Evolutionary conservation across 768 basidiomycete species (phyloP).

Genomic region (Rhodotorula sphaerocarpa): DNA sequence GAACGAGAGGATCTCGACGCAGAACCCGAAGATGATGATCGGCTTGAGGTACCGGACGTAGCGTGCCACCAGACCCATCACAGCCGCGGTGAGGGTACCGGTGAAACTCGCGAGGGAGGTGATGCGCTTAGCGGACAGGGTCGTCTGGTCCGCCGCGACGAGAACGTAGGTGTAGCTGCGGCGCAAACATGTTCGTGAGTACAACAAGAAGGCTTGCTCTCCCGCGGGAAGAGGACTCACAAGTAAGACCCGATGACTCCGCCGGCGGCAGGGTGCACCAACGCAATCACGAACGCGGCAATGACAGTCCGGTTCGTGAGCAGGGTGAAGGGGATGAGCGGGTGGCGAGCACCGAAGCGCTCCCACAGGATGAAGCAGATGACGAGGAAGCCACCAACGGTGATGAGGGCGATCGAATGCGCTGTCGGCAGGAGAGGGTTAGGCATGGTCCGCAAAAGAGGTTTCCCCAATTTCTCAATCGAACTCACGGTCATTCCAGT

Average conservation of each 20-base stretch:
- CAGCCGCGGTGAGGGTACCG: constrained; percentile 9
- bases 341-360: constrained; percentile 40
- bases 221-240: constrained; percentile 13
- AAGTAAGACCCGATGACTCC: constrained; percentile 32
- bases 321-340: constrained; percentile 41
- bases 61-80: constrained; percentile 32
- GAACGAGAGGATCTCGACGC: constrained; percentile 36
- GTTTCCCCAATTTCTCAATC: background rate
- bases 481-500: constrained; percentile 38
- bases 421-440: constrained; percentile 5
- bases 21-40: constrained; percentile 41
- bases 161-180: constrained; percentile 23
- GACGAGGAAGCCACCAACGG: constrained; percentile 36
- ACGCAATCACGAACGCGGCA: constrained; percentile 38
- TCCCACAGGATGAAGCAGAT: constrained; percentile 41
- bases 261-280: constrained; percentile 41
- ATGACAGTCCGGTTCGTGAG: constrained; percentile 41
- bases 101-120: constrained; percentile 17
- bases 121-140: constrained; percentile 22
- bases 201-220: too few relatives aligned
- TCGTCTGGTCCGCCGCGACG: constrained; percentile 23
- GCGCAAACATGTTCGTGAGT: background rate
- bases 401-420: constrained; percentile 41
- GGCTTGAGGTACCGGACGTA: constrained; percentile 41
- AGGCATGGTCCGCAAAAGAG: too few relatives aligned